Evolutionary conservation across 176 grass and related monocot genomes (phyloP), one percentile per base, ranked within the genome.

Genomic region (Alopecurus myosuroides): DNA sequence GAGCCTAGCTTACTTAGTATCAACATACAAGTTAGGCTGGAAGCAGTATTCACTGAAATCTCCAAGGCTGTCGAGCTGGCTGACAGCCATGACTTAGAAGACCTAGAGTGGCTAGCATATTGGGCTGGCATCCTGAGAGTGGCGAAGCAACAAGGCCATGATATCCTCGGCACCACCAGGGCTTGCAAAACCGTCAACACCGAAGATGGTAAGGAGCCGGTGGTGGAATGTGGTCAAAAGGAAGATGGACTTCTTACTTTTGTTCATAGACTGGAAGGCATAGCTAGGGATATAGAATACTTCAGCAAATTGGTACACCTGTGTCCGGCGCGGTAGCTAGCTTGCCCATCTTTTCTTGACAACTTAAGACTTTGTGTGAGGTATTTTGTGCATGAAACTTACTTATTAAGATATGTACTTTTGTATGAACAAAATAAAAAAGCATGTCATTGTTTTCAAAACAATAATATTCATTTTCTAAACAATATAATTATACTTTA

Each of bases 101-200:
- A 2, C 8, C 0, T 76, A 5, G 1, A 85, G 20, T 71, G 76
- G 66, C 13, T 78, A 0, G 20, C 28, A 0, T 15, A 37, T 8
- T 49, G 81, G 70, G 2, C 0, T 49, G 36, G 1, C 29, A 9
- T 61, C 37, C 51, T 86, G 28, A 15, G 6, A 3, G 75, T 60
- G 2, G 84, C 50, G 9, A 14, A 0, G 84, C 9, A 11, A 58
- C 84, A 70, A 5, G 63, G 35, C 19, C 7, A 0, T 1, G 2
- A 0, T 1, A 9, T 78, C 0, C 74, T 85, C 12, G 0, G 0
- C 3, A 0, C 11, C 30, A 0, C 20, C 62, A 35, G 7, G 0
- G 19, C 6, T 9, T 14, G 8, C 17, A 74, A 33, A 64, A 64
- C 9, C 9, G 10, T 69, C 20, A 40, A n/a, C 20, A 12, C 20